Conservation (phyloP, 768 basidiomycete species). For the Tulasnella sp. region DNA sequence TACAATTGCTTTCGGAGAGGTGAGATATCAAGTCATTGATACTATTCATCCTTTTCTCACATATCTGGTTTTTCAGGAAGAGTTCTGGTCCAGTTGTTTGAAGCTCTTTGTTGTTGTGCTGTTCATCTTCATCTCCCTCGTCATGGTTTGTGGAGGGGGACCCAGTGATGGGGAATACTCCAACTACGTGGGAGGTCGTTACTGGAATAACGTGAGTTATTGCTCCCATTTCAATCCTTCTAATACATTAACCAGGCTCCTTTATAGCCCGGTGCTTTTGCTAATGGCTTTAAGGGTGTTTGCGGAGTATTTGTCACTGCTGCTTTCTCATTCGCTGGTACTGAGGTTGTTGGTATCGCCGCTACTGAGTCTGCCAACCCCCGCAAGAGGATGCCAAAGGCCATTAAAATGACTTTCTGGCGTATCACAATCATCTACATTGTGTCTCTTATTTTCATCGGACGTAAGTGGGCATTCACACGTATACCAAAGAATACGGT, state of each 20-base stretch:
- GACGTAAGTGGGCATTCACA: slow-evolving; percentile 36
- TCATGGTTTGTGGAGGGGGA: slow-evolving; percentile 28
- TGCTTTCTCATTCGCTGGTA: slow-evolving; percentile 56
- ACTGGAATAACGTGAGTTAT: slow-evolving; percentile 21
- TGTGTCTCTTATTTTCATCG: slow-evolving; percentile 50
- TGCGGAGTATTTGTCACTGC: slow-evolving; percentile 45
- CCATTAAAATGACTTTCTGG: slow-evolving; percentile 56
- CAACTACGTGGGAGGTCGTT: slow-evolving; percentile 23
- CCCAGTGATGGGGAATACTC: slow-evolving; percentile 22
- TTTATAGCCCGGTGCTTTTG: slow-evolving; percentile 19
- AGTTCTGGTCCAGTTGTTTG: slow-evolving; percentile 25
- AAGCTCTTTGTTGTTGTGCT: slow-evolving; percentile 26
- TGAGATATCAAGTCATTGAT: neutral
- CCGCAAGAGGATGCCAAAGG: slow-evolving; percentile 47
- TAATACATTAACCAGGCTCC: slow-evolving; percentile 4
- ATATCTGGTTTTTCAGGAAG: slow-evolving; percentile 3
- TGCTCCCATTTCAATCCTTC: neutral
- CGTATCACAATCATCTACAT: slow-evolving; percentile 54
- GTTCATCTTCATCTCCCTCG: slow-evolving; percentile 26
- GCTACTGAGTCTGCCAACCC: slow-evolving; percentile 56
- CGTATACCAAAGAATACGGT: slow-evolving; percentile 22
- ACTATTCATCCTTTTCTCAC: neutral
- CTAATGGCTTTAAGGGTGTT: slow-evolving; percentile 25
- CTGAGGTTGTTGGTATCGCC: slow-evolving; percentile 60
- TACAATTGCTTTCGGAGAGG: slow-evolving; percentile 22